Evolutionary conservation across 2,329 filamentous ascomycete species (phyloP), one percentile per base, ranked within the genome.

Genomic region (Coniosporium tulheliwenetii): DNA sequence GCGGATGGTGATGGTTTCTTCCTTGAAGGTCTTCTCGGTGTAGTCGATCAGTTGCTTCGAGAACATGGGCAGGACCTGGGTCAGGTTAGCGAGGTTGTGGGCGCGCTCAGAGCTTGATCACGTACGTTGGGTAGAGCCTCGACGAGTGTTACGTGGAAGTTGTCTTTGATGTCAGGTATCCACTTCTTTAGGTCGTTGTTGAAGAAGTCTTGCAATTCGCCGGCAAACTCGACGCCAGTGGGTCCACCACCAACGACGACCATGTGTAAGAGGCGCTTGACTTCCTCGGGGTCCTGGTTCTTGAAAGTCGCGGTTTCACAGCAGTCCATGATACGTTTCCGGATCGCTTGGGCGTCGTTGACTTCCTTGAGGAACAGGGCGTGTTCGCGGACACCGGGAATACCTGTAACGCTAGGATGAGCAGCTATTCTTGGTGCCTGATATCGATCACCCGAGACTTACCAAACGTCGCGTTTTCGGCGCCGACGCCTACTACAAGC

Each of bases 361-460:
- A 98, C 94, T 68, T 98, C 93, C 74, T 98, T 98, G 60, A 98
- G 67, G 75, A 98, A 98, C 69, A 87, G 94, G 52, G 85, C 89
- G 71, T 98, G 69, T 66, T 98, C 91, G 51, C 78, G 79, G 42
- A 98, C 91, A 62, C 91, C 91, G 41, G 85, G 86, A 55, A 98
- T 96, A 53, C 75, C 71, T 75, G 46, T 26, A 40, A 38, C 12
- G 19, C 36, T 15, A 32, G 37, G 29, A 36, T 41, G 19, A 41
- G 40, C 31, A 26, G 10, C 14, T 16, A 19, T 14, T 14, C 5
- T 10, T 14, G 35, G 9, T 41, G 19, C 19, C 19, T 26, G 7
- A 26, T 29, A 16, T 10, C 8, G 14, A 36, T 30, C 52, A 39
- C 50, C 43, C 43, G 41, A 30, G 36, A 58, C 65, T 50, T 56